Conservation (phyloP, 495 filamentous ascomycete species). For the Recurvomyces mirabilis region DNA sequence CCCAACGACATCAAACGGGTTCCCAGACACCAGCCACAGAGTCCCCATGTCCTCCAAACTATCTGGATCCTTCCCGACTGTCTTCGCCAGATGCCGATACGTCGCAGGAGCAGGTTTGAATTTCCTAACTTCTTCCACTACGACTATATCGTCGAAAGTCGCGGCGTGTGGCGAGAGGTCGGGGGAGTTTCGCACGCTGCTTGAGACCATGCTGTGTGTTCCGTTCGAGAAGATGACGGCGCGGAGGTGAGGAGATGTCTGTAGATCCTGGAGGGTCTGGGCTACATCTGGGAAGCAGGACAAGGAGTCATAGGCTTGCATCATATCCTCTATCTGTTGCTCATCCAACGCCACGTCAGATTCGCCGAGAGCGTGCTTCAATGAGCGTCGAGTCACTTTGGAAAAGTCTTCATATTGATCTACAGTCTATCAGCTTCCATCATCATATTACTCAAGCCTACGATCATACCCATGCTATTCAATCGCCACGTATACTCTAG, state of each 20-base stretch:
- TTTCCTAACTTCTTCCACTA: slow-evolving; percentile 46
- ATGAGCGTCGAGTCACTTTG: slow-evolving; percentile 50
- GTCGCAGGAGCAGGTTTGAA: slow-evolving; percentile 65
- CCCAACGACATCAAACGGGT: slow-evolving; percentile 71
- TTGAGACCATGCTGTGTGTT: slow-evolving; percentile 49
- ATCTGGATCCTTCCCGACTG: slow-evolving; percentile 37
- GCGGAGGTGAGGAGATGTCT: slow-evolving; percentile 29
- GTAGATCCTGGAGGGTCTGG: slow-evolving; percentile 37
- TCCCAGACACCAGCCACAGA: slow-evolving; percentile 65
- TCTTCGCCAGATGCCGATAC: slow-evolving; percentile 49
- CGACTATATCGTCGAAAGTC: slow-evolving; percentile 47
- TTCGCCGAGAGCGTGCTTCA: slow-evolving; percentile 53
- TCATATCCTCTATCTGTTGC: slow-evolving; percentile 36
- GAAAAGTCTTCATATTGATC: slow-evolving; percentile 54
- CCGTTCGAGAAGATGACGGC: slow-evolving; percentile 70
- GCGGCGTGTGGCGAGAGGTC: slow-evolving; percentile 40
- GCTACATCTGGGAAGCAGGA: slow-evolving; percentile 59
- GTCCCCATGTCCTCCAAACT: too few species aligned
- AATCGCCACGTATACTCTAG: slow-evolving; percentile 76
- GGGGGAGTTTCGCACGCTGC: slow-evolving; percentile 45
- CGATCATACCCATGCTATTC: slow-evolving; percentile 70
- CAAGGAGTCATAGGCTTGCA: slow-evolving; percentile 59
- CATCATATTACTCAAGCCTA: slow-evolving; percentile 43
- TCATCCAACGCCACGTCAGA: slow-evolving; percentile 35
- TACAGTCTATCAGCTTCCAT: slow-evolving; percentile 27